phyloP scores from a whole-genome alignment of 441 rosid species.

The Corymbia citriodora region DNA sequence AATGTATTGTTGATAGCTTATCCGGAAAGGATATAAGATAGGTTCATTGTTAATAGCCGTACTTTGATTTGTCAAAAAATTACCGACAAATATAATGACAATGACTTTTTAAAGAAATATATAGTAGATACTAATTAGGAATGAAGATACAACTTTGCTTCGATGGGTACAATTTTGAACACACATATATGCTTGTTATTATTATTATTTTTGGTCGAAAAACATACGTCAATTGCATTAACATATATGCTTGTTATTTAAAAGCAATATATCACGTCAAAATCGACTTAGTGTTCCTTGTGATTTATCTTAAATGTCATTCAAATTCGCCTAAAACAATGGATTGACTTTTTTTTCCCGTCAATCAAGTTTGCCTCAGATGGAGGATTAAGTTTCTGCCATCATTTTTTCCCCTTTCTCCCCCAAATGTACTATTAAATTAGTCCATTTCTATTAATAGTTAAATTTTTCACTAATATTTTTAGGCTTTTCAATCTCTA shows the following conservation, averaged over 20 bases:
- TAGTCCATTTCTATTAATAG: neutral
- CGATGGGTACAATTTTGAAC: too few relatives aligned
- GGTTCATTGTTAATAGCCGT: neutral
- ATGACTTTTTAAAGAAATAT: too few relatives aligned
- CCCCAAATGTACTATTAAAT: neutral
- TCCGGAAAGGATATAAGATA: too few relatives aligned
- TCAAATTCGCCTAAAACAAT: neutral
- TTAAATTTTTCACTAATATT: neutral
- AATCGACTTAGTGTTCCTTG: neutral
- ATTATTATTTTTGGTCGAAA: too few relatives aligned
- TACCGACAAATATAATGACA: neutral
- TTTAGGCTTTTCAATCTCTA: neutral
- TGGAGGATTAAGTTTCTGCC: neutral
- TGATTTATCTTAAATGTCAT: neutral
- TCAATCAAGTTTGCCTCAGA: neutral
- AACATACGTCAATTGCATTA: too few relatives aligned
- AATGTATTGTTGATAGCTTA: too few relatives aligned
- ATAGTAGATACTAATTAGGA: too few relatives aligned
- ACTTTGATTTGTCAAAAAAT: neutral
- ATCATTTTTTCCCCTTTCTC: neutral
- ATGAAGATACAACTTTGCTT: too few relatives aligned
- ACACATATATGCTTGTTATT: too few relatives aligned
- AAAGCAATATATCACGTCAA: neutral
- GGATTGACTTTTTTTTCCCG: neutral
- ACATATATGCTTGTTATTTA: too few relatives aligned